phyloP scores from a whole-genome alignment of 2,329 filamentous ascomycete species.

The Aspergillus eucalypticola region DNA sequence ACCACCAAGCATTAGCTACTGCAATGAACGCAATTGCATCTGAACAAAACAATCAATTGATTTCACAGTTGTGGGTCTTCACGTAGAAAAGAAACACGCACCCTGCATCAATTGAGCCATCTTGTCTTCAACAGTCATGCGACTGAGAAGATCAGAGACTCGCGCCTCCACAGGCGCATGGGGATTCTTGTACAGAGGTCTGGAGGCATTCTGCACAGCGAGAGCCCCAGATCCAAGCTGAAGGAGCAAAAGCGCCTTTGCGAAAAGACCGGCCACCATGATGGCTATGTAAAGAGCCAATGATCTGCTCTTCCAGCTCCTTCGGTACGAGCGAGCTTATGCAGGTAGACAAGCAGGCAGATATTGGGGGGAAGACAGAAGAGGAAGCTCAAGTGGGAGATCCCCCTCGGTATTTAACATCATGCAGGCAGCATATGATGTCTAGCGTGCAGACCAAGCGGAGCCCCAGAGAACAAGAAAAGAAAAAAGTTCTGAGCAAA shows the following conservation, averaged over 20 bases:
- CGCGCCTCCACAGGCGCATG: slow-evolving; percentile 63
- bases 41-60: not conserved
- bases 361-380: not conserved
- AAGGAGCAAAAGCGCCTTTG: slow-evolving; percentile 29
- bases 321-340: not conserved
- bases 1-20: not conserved
- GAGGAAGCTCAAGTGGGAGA: not conserved
- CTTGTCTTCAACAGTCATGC: slow-evolving; percentile 76
- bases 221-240: slow-evolving; percentile 24
- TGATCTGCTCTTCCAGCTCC: not conserved
- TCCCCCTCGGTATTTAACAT: not conserved
- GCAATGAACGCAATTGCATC: not conserved
- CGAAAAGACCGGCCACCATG: slow-evolving; percentile 21
- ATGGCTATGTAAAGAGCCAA: not conserved
- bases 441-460: not conserved
- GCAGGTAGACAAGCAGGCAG: not conserved
- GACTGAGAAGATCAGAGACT: slow-evolving; percentile 66
- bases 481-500: not conserved
- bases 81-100: slow-evolving; percentile 9
- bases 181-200: slow-evolving; percentile 61
- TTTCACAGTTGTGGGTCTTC: not conserved
- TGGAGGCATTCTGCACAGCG: slow-evolving; percentile 20
- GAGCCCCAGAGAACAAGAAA: not conserved
- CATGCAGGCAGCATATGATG: not conserved
- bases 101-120: slow-evolving; percentile 66